Evolutionary conservation across 2,329 filamentous ascomycete species (phyloP), one percentile per base, ranked within the genome.

Genomic region (Epichloe typhina): DNA sequence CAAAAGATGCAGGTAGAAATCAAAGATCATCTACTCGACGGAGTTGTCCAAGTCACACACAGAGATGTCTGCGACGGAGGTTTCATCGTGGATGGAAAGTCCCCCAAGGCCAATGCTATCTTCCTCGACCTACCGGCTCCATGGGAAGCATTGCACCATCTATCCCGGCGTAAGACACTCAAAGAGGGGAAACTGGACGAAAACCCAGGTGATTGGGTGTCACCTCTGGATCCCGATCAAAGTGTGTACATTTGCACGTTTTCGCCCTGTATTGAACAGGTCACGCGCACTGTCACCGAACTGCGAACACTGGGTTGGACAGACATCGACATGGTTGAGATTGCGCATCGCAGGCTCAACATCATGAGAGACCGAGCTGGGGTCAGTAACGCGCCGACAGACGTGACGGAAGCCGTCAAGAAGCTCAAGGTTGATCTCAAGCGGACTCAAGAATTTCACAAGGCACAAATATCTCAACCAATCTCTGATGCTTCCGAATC

Each of bases 261-360:
- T 69, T 94, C 86, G 1, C 93, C 93, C 0, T 98, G 93, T 67
- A 94, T 98, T 57, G 93, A 98, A 68, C 93, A 98, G 70, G 91
- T 94, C 21, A 88, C 86, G 49, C 80, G 83, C 51, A 97, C 93
- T 0, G 83, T 95, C 50, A 84, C 86, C 11, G 79, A 80, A 12
- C 76, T 98, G 66, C 83, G 91, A 50, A 78, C 82, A 38, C 72
- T 89, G 6, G 88, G 88, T 49, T 98, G 93, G 93, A 77, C 89
- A 9, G 85, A 91, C 52, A 94, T 97, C 56, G 82, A 87, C 58
- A 96, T 95, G 87, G 86, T 95, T 1, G 93, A 96, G 67, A 79
- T 98, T 11, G 74, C 81, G 11, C 83, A 95, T 59, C 82, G 80
- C 58, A 82, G 84, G 3, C 77, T 96, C 49, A 86, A 94, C 58